These are phyloP conservation scores for Salvia miltiorrhiza DNA, from an alignment of 257 asterid species.

Conservation along the genomic window DNA sequence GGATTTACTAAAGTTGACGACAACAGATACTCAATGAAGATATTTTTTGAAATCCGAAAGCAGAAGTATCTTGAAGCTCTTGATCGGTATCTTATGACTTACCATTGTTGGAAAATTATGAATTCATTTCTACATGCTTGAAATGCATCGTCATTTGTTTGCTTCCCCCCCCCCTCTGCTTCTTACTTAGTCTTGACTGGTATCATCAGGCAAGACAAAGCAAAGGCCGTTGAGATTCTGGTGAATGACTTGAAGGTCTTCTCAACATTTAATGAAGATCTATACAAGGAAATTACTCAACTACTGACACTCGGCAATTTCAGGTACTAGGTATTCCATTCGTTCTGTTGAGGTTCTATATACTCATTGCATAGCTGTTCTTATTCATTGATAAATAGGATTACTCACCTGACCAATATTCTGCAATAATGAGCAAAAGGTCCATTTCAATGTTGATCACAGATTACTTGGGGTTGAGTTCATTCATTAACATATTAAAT, in stretches of 20 bases:
- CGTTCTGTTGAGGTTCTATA: neutral
- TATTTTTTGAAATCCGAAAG: constrained; percentile 90
- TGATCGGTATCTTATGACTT: constrained; percentile 50
- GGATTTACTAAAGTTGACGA: constrained; percentile 97
- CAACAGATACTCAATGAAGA: constrained; percentile 95
- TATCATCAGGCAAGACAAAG: constrained; percentile 74
- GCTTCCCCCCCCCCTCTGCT: neutral
- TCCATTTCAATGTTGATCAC: neutral
- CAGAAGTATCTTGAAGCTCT: constrained; percentile 99
- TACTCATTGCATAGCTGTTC: neutral
- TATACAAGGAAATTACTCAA: constrained; percentile 92
- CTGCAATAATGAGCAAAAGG: neutral
- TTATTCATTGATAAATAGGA: neutral
- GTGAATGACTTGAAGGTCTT: constrained; percentile 88
- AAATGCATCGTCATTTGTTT: neutral
- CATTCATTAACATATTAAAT: neutral
- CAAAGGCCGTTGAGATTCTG: constrained; percentile 85
- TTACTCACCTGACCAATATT: neutral
- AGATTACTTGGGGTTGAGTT: neutral
- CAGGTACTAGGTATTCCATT: constrained; percentile 50
- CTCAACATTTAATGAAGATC: constrained; percentile 84
- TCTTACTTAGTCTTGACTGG: constrained; percentile 1
- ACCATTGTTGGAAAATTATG: neutral
- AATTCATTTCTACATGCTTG: neutral
- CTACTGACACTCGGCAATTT: constrained; percentile 77